These are phyloP conservation scores for Peniophora sp. DNA, from an alignment of 1,284 basidiomycete species.

Conservation along the genomic window DNA sequence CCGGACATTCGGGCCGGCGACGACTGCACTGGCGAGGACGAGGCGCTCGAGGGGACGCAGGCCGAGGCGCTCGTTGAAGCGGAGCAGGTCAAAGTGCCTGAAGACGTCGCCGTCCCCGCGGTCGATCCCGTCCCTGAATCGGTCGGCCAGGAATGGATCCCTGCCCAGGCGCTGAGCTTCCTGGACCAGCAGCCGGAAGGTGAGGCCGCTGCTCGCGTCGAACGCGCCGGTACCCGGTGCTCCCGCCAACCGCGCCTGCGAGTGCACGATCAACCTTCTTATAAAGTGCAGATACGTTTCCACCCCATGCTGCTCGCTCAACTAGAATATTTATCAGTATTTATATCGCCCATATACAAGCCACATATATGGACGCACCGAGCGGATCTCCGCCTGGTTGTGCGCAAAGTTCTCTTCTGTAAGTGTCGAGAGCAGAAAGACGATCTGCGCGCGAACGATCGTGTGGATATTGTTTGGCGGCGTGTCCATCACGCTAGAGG, in stretches of 20 bases:
- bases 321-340: conserved; percentile 33
- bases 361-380: conserved; percentile 45
- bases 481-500: conserved; percentile 52
- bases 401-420: conserved; percentile 93
- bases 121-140: conserved; percentile 81
- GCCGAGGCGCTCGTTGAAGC: conserved; percentile 71
- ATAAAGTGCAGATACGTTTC: conserved; percentile 96
- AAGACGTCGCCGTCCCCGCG: conserved; percentile 76
- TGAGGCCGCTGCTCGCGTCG: conserved; percentile 64
- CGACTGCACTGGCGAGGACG: conserved; percentile 67
- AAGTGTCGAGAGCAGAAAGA: conserved; percentile 87
- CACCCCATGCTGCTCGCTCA: conserved; percentile 89
- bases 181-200: conserved; percentile 78
- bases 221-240: conserved; percentile 50
- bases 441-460: conserved; percentile 86
- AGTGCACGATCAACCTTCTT: conserved; percentile 83
- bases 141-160: conserved; percentile 79
- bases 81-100: conserved; percentile 69
- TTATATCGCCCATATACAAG: conserved; percentile 11
- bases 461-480: conserved; percentile 57
- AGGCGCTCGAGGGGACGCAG: conserved; percentile 74
- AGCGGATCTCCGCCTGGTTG: conserved; percentile 85
- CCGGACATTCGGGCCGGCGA: conserved; percentile 51
- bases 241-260: conserved; percentile 59
- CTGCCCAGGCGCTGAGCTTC: conserved; percentile 80